Base-by-base conservation (phyloP, 352 stramenopile species). In the Phytophthora sansomeana region DNA sequence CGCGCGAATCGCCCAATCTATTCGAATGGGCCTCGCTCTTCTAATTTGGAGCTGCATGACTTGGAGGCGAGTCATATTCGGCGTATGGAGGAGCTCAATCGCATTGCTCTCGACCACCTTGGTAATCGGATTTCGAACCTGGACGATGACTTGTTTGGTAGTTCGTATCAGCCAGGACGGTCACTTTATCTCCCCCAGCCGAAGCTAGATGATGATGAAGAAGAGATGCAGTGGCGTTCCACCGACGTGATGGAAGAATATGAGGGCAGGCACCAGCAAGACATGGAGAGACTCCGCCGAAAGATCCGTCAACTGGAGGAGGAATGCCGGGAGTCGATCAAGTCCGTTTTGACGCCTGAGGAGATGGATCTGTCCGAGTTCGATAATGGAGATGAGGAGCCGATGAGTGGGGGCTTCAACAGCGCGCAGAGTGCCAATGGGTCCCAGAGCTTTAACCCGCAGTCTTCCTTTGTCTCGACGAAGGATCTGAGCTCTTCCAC, bases 71-170 rank as follows among this genome's bases (percentile, higher is more conserved):
- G 67, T 28, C 80, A 89, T 48, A 52, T 70, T 24, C 74, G 75
- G 33, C 78, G 80, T 9, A 89, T 89, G 80, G 78, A 75, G n/a
- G 76, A 87, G 53, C 58, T 87, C 16, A 83, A 83, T 29, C 68
- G 53, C 11, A 84, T 88, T 26, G 80, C 80, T 38, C 29, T 83
- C 30, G 80, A 83, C 32, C 67, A 81, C 56, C 65, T 78, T 6
- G 79, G 77, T 17, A 69, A 73, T 44, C 77, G 80, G 9, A 77
- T 86, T 17, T 86, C 80, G 0, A 81, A 63, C 53, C 49, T 81
- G 5, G 57, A 71, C n/a, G 56, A 77, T n/a, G 63, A 72, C 3
- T 50, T 78, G 44, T 57, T 72, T 32, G 51, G 58, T 13, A 78
- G 69, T 19, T 50, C 59, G 10, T 72, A 58, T 43, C 42, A 64